Percentiles rank a stretch among this genome's conserved stretches.
Evolutionary conservation across 73 alveolate species (phyloP).

Genomic region (Uronychia setigera): DNA sequence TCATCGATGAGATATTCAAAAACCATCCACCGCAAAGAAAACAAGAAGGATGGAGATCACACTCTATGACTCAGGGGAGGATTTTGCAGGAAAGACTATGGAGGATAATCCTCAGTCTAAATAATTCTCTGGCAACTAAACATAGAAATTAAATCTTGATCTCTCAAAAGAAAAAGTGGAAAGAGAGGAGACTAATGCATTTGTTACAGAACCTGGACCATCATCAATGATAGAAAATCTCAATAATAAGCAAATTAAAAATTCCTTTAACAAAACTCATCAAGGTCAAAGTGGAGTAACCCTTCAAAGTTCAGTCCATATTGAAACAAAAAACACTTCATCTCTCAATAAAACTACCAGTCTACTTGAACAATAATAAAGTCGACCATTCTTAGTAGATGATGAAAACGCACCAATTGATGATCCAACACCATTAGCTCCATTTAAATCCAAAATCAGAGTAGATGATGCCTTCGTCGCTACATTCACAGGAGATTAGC

Average conservation of each 20-base stretch:
- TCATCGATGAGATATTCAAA: background rate
- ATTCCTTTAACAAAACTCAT: background rate
- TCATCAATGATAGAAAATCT: too few species aligned
- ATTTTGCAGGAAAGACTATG: too few species aligned
- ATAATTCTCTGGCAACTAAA: too few species aligned
- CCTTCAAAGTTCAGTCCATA: too few species aligned
- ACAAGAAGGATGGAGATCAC: background rate
- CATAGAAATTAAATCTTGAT: background rate
- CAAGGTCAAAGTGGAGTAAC: background rate
- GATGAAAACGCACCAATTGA: background rate
- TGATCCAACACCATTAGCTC: background rate
- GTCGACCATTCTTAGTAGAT: background rate
- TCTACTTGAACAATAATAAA: background rate
- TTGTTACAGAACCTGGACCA: background rate
- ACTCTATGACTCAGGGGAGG: background rate
- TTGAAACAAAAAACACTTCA: too few species aligned
- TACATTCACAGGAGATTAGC: background rate
- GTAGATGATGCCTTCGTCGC: background rate
- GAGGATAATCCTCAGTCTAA: too few species aligned
- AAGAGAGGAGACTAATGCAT: background rate
- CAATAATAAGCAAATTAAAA: background rate
- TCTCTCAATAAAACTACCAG: background rate
- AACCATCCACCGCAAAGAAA: background rate
- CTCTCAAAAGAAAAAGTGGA: too few species aligned
- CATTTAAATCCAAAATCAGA: background rate